phyloP scores from a whole-genome alignment of 345 rosid genomes.

The Crucihimalaya himalaica region DNA sequence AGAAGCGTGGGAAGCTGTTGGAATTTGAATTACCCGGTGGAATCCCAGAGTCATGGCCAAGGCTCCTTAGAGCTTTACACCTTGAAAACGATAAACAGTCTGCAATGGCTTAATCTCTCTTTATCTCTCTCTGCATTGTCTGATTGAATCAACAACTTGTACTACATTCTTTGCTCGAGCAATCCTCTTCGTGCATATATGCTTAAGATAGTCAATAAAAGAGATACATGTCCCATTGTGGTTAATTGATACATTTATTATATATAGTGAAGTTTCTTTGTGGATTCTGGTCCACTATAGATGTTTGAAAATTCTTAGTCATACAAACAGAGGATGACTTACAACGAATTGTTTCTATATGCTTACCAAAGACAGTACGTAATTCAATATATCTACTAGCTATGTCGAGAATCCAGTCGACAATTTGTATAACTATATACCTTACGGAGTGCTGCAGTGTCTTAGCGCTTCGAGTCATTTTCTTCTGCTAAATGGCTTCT shows the following conservation, averaged over 20 bases:
- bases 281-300: background rate
- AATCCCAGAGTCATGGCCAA: constrained; percentile 97
- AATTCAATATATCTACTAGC: constrained; percentile 16
- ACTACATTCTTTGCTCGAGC: constrained; percentile 41
- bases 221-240: constrained; percentile 17
- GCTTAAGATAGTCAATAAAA: constrained; percentile 33
- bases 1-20: constrained; percentile 67
- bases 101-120: constrained; percentile 55
- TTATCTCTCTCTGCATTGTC: background rate
- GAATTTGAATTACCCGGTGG: constrained; percentile 98
- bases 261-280: background rate
- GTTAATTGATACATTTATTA: background rate
- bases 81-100: constrained; percentile 67
- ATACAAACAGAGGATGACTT: constrained; percentile 5
- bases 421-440: constrained; percentile 22
- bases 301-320: constrained; percentile 14
- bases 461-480: background rate
- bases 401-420: background rate
- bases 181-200: constrained; percentile 23
- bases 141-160: constrained; percentile 21
- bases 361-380: background rate
- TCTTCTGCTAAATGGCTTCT: constrained; percentile 40
- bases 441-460: background rate
- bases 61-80: constrained; percentile 82
- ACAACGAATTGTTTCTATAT: constrained; percentile 1